Evolutionary conservation across 2,329 filamentous ascomycete species (phyloP).

Genomic region (Cercospora janseana): DNA sequence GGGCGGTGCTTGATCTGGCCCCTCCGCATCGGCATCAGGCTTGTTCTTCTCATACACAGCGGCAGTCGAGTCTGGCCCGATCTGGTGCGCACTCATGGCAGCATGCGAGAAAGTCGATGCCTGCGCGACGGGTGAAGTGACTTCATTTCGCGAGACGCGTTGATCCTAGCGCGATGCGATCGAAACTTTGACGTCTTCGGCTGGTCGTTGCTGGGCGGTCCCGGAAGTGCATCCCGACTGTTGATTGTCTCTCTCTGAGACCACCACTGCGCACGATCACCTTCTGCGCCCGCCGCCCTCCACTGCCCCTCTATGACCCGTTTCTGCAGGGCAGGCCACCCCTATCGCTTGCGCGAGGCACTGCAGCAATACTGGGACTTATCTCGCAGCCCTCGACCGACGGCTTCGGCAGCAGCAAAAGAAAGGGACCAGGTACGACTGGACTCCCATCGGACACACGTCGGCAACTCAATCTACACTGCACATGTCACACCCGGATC

Average conservation of each 20-base stretch:
- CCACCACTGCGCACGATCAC: not conserved
- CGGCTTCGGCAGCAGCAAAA: not conserved
- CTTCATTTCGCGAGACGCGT: not conserved
- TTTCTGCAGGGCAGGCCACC: too few relatives aligned
- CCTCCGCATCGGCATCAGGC: not conserved
- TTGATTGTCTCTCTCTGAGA: too few relatives aligned
- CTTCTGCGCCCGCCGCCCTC: not conserved
- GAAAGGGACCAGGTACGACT: not conserved
- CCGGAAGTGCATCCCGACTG: too few relatives aligned
- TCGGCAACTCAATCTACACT: not conserved
- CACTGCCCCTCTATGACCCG: not conserved
- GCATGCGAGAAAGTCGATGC: too few relatives aligned
- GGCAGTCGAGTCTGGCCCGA: too few relatives aligned
- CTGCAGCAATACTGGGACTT: too few relatives aligned
- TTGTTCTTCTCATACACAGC: not conserved
- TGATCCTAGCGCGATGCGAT: not conserved
- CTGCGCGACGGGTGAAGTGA: too few relatives aligned
- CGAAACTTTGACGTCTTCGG: too few relatives aligned
- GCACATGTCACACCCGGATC: slow-evolving; percentile 1
- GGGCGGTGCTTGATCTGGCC: slow-evolving; percentile 10
- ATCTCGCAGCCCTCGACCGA: too few relatives aligned
- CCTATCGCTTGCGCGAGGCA: not conserved
- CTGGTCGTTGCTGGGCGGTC: too few relatives aligned
- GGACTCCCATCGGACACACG: not conserved
- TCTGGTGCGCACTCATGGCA: too few relatives aligned